Evolutionary conservation across 2,329 filamentous ascomycete genomes (phyloP).

Genomic region (Tolypocladium inflatum): DNA sequence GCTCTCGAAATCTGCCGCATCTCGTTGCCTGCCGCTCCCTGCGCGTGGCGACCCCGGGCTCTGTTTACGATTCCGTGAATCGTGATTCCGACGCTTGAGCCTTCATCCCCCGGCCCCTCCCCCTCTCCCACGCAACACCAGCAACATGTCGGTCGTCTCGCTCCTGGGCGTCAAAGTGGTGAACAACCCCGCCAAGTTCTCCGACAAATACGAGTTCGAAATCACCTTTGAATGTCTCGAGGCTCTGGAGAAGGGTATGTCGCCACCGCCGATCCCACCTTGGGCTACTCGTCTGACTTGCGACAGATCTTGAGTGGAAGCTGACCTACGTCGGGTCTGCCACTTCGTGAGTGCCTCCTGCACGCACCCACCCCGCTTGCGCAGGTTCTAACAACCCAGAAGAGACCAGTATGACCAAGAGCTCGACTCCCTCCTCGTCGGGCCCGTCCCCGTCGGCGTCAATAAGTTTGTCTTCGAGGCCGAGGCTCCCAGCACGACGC

Average conservation of each 20-base stretch:
- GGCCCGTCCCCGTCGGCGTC: constrained; percentile 92
- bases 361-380: constrained; percentile 7
- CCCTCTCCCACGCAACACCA: constrained; percentile 5
- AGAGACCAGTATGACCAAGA: constrained; percentile 97
- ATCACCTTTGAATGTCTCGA: constrained; percentile 99
- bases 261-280: not conserved
- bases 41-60: not conserved
- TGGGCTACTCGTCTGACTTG: constrained; percentile 8
- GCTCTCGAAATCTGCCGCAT: not conserved
- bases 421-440: constrained; percentile 91
- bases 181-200: constrained; percentile 95
- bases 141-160: constrained; percentile 84
- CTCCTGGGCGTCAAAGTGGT: constrained; percentile 90
- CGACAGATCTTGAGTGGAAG: constrained; percentile 93
- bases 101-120: not conserved
- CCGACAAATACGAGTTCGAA: constrained; percentile 89
- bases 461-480: constrained; percentile 99
- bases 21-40: not conserved
- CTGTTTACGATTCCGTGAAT: no score
- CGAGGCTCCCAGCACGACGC: constrained; percentile 78
- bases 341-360: constrained; percentile 62
- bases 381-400: constrained; percentile 7
- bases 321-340: constrained; percentile 97
- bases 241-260: constrained; percentile 77
- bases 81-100: not conserved